phyloP scores from a whole-genome alignment of 2,329 filamentous ascomycete species.

The Pyricularia sp. region DNA sequence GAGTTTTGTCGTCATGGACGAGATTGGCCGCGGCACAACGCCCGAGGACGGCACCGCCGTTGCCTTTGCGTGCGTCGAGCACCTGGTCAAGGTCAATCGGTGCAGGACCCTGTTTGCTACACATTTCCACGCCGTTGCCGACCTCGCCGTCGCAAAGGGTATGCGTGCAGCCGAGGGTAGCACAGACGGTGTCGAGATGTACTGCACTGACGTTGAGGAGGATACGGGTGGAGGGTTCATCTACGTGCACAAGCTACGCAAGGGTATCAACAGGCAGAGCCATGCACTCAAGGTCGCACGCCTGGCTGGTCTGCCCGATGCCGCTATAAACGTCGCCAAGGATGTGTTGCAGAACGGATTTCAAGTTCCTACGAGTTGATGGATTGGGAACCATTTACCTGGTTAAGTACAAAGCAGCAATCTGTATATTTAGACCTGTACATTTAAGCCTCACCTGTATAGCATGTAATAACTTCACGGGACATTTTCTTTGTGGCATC shows the following conservation, averaged over 20 bases:
- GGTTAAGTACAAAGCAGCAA: background rate
- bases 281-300: conserved; percentile 92
- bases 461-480: background rate
- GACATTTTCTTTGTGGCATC: background rate
- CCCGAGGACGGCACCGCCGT: conserved; percentile 85
- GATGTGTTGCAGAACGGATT: conserved; percentile 31
- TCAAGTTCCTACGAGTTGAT: background rate
- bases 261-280: conserved; percentile 72
- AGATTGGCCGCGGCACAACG: conserved; percentile 88
- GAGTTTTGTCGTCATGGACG: conserved; percentile 96
- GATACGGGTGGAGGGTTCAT: conserved; percentile 58
- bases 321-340: conserved; percentile 55
- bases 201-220: conserved; percentile 83
- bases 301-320: conserved; percentile 67
- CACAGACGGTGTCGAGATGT: conserved; percentile 46
- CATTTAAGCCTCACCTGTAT: background rate
- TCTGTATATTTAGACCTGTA: background rate
- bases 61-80: conserved; percentile 75
- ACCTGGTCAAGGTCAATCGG: conserved; percentile 64
- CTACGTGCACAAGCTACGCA: conserved; percentile 71
- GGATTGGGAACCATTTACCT: conserved; percentile 6
- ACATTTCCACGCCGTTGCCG: conserved; percentile 78
- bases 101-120: conserved; percentile 84
- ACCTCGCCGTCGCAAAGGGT: conserved; percentile 50
- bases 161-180: conserved; percentile 18